A percentile compares a stretch with the other conserved stretches of the same genome.
Evolutionary conservation across 306 rosid species (phyloP).

Genomic region (Lagenaria siceraria): DNA sequence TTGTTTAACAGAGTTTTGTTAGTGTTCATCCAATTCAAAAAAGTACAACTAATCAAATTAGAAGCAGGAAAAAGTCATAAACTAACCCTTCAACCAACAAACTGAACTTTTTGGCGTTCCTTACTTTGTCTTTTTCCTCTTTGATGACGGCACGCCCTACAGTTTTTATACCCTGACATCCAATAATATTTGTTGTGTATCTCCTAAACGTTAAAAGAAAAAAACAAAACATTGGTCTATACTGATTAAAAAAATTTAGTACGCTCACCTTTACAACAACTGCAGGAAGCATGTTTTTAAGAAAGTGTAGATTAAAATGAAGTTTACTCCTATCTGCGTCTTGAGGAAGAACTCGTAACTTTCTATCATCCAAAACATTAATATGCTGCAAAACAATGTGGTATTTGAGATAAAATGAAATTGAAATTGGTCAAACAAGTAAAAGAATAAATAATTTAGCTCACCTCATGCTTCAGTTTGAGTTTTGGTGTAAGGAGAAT

Average conservation of each 20-base stretch:
- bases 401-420: conserved; percentile 15
- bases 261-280: conserved; percentile 59
- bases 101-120: conserved; percentile 28
- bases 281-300: conserved; percentile 53
- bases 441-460: background rate
- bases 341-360: conserved; percentile 48
- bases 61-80: conserved; percentile 9
- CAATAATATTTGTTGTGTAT: conserved; percentile 11
- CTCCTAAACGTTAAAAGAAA: background rate
- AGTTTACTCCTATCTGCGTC: conserved; percentile 52
- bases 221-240: background rate
- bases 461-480: conserved; percentile 73
- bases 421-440: conserved; percentile 8
- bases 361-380: conserved; percentile 47
- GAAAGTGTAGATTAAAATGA: conserved; percentile 57
- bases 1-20: background rate
- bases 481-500: conserved; percentile 52
- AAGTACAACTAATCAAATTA: background rate
- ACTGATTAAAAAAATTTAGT: background rate
- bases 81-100: conserved; percentile 91
- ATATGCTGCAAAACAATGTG: conserved; percentile 46
- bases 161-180: conserved; percentile 65
- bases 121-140: conserved; percentile 31
- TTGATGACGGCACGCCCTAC: conserved; percentile 63
- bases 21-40: background rate